These are phyloP conservation scores for Xylaria scruposa DNA, from an alignment of 495 filamentous ascomycete genomes.

Conservation along the genomic window DNA sequence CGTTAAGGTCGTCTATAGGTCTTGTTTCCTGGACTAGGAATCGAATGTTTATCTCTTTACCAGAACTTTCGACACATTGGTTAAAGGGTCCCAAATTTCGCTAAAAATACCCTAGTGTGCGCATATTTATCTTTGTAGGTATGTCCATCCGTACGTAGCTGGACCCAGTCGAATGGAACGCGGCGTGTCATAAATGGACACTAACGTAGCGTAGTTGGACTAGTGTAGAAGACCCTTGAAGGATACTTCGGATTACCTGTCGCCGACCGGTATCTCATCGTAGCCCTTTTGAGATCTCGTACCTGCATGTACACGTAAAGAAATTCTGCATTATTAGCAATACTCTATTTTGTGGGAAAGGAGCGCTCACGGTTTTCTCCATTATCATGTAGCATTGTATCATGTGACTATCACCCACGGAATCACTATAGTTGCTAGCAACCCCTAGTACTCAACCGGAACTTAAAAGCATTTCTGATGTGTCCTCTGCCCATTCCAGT, in stretches of 20 bases:
- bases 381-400: background rate
- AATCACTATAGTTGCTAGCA: background rate
- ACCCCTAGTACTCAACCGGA: background rate
- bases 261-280: background rate
- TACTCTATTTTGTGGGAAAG: background rate
- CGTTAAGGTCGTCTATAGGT: background rate
- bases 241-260: background rate
- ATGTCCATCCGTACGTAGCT: background rate
- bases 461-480: background rate
- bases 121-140: background rate
- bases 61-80: background rate
- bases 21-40: background rate
- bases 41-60: background rate
- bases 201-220: slow-evolving; percentile 18
- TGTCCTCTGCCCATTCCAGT: background rate
- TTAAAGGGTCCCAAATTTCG: background rate
- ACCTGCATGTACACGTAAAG: slow-evolving; percentile 13
- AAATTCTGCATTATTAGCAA: slow-evolving; percentile 1
- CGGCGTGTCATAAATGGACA: slow-evolving; percentile 4
- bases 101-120: slow-evolving; percentile 5
- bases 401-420: slow-evolving; percentile 11
- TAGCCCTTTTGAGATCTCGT: background rate
- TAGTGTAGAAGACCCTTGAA: background rate
- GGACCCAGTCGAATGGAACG: slow-evolving; percentile 18
- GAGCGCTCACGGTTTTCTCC: background rate